Evolutionary conservation across 495 filamentous ascomycete species (phyloP).

Genomic region (Aspergillus heteromorphus): DNA sequence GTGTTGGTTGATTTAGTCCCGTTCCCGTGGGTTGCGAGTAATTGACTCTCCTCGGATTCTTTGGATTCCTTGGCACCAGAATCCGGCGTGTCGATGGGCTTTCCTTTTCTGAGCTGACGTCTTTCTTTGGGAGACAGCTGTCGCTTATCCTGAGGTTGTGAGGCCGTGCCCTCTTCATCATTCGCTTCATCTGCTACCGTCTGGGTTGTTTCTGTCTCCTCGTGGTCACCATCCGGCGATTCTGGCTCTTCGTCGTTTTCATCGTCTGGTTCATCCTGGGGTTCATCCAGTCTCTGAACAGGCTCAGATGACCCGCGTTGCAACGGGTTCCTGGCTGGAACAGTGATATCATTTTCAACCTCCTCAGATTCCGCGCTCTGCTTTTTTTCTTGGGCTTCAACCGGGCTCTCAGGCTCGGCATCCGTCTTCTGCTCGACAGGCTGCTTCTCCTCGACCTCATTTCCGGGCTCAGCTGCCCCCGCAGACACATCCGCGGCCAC

Average conservation of each 20-base stretch:
- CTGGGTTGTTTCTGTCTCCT: conserved; percentile 9
- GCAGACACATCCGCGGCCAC: conserved; percentile 6
- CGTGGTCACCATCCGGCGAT: conserved; percentile 16
- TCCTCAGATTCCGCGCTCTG: conserved; percentile 23
- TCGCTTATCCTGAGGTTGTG: conserved; percentile 22
- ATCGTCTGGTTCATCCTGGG: conserved; percentile 24
- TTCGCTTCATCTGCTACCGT: conserved; percentile 8
- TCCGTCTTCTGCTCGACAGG: not conserved
- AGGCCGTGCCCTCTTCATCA: conserved; percentile 10
- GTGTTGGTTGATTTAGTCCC: conserved; percentile 8
- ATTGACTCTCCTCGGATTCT: conserved; percentile 6
- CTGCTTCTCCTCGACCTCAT: not conserved
- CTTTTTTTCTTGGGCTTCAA: conserved; percentile 13
- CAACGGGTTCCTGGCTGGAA: conserved; percentile 23
- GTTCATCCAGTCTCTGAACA: conserved; percentile 22
- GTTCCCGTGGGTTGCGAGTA: conserved; percentile 1
- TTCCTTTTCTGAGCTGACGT: conserved; percentile 44
- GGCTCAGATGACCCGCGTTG: conserved; percentile 24
- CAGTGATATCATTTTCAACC: conserved; percentile 20
- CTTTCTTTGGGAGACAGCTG: conserved; percentile 49
- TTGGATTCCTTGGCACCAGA: conserved; percentile 4
- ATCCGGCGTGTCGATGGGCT: conserved; percentile 20
- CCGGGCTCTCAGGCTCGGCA: conserved; percentile 4
- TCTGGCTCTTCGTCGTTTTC: conserved; percentile 20
- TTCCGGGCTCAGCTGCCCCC: not conserved